A percentile compares a stretch with the other conserved stretches of the same genome.
Evolutionary conservation across 2,329 filamentous ascomycete genomes (phyloP).

Genomic region (Domatiomyces catenatus): DNA sequence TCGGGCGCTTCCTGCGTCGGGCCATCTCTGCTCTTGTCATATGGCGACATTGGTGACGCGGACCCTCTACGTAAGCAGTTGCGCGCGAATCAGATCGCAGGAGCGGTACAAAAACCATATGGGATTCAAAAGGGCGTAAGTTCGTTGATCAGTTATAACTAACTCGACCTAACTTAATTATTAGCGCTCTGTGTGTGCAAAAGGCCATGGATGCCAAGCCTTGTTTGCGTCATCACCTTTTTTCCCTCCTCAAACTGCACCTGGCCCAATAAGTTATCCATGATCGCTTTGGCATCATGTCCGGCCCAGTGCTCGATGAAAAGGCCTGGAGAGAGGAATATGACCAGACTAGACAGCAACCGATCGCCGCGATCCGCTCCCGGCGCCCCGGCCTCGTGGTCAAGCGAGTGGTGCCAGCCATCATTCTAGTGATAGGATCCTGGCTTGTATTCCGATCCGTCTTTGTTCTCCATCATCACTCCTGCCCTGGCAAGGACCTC

Average conservation of each 20-base stretch:
- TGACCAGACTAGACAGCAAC: background rate
- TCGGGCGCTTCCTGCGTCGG: background rate
- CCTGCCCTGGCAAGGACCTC: slow-evolving; percentile 4
- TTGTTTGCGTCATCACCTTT: background rate
- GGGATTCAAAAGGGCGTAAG: no score
- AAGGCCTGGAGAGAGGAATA: background rate
- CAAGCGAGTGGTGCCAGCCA: slow-evolving; percentile 9
- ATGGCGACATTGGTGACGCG: background rate
- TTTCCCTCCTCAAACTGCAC: background rate
- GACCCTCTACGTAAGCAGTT: background rate
- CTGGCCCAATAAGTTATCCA: background rate
- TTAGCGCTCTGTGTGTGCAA: no score
- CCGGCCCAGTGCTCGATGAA: background rate
- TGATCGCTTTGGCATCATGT: background rate
- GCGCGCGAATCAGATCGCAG: background rate
- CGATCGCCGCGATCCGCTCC: background rate
- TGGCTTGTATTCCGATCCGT: slow-evolving; percentile 8
- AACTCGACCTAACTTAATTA: no score
- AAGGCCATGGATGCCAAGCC: background rate
- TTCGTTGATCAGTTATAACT: no score
- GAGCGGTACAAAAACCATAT: no score
- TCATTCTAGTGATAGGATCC: slow-evolving; percentile 8
- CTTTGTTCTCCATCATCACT: slow-evolving; percentile 12
- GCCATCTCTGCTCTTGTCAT: background rate
- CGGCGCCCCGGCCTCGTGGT: background rate